Conservation (phyloP, 2,329 filamentous ascomycete species). For the Aspergillus carbonarius region DNA sequence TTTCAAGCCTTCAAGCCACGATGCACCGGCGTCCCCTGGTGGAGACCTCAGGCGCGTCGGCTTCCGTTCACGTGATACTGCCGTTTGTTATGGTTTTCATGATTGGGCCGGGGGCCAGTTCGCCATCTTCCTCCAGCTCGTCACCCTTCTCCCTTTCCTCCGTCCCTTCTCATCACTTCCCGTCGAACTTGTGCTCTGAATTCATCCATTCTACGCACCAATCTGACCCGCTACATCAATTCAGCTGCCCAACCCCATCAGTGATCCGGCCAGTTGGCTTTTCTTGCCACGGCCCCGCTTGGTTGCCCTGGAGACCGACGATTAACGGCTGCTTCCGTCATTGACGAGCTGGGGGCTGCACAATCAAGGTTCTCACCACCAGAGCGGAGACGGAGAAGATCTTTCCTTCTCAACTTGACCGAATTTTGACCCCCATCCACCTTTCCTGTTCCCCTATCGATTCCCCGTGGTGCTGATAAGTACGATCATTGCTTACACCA, state of each 20-base stretch:
- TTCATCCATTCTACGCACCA: not conserved
- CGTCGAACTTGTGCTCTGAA: not conserved
- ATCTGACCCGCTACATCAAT: not conserved
- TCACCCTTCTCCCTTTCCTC: not conserved
- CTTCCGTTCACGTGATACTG: not conserved
- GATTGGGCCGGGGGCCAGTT: not conserved
- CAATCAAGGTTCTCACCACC: not conserved
- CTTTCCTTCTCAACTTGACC: not conserved
- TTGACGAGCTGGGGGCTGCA: constrained; percentile 14
- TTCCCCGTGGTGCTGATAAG: constrained; percentile 3
- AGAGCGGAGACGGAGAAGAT: not conserved
- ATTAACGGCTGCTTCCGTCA: constrained; percentile 12
- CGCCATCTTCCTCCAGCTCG: not conserved
- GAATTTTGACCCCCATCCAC: not conserved
- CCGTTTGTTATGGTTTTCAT: not conserved
- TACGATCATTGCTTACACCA: constrained; percentile 20
- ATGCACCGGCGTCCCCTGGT: not conserved
- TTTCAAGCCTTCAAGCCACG: too few relatives aligned
- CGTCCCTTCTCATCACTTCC: not conserved
- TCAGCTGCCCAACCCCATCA: not conserved
- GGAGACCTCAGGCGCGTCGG: not conserved
- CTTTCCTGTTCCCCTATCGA: not conserved
- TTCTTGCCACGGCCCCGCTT: constrained; percentile 18
- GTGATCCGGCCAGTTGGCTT: constrained; percentile 2
- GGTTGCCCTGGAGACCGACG: constrained; percentile 43